Percentiles rank a stretch among this genome's conserved stretches.
phyloP scores from a whole-genome alignment of 169 alveolate species.

The Condylostoma magnum region DNA sequence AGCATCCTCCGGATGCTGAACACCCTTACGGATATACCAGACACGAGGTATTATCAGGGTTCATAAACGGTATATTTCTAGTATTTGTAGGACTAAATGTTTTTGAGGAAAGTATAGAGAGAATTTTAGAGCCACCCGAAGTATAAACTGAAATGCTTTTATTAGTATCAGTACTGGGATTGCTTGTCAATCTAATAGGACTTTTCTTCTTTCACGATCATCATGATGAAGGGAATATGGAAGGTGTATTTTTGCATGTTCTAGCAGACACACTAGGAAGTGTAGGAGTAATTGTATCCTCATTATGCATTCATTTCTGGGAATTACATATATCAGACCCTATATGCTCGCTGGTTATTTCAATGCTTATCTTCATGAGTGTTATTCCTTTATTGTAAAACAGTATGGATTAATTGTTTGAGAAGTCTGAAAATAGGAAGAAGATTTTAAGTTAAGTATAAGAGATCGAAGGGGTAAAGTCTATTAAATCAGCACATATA shows the following conservation, averaged over 20 bases:
- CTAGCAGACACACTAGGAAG: slow-evolving; percentile 88
- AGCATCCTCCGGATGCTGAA: slow-evolving; percentile 61
- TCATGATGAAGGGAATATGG: slow-evolving; percentile 22
- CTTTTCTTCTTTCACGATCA: slow-evolving; percentile 75
- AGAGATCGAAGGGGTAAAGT: slow-evolving; percentile 20
- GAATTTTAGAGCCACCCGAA: slow-evolving; percentile 73
- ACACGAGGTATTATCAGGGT: slow-evolving; percentile 76
- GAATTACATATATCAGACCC: slow-evolving; percentile 82
- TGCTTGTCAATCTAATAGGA: slow-evolving; percentile 79
- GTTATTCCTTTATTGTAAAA: slow-evolving; percentile 57
- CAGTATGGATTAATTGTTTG: slow-evolving; percentile 41
- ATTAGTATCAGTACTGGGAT: slow-evolving; percentile 74
- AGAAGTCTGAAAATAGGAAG: slow-evolving; percentile 15
- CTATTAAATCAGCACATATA: too few relatives aligned
- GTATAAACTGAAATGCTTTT: slow-evolving; percentile 72
- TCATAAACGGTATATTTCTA: slow-evolving; percentile 77
- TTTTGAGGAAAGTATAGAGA: slow-evolving; percentile 78
- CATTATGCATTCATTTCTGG: slow-evolving; percentile 66
- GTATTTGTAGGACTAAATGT: slow-evolving; percentile 79
- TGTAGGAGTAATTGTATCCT: slow-evolving; percentile 85
- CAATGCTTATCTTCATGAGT: slow-evolving; percentile 68
- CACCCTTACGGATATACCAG: slow-evolving; percentile 79
- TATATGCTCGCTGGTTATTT: slow-evolving; percentile 76
- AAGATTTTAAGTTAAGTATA: neutral
- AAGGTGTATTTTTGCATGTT: slow-evolving; percentile 82